Evolutionary conservation across 2,329 filamentous ascomycete genomes (phyloP), one percentile per base, ranked within the genome.

Genomic region (Trichoderma brevicompactum): DNA sequence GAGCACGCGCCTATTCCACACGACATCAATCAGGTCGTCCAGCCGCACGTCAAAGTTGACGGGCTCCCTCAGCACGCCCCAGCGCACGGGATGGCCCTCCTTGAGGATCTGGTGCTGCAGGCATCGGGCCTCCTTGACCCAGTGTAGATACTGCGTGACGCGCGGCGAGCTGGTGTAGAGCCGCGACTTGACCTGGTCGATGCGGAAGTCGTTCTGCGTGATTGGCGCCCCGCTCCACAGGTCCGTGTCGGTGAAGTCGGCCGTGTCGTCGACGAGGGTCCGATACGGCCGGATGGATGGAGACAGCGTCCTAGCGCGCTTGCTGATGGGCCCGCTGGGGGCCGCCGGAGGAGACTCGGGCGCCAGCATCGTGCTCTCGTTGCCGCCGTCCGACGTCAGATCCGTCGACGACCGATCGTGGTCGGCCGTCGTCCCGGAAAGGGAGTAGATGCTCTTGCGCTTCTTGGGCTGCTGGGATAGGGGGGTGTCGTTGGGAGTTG

Each of bases 131-230:
- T 78, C 72, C 8, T 75, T 75, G 3, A 81, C 69, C 80, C 81
- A 86, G 56, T 83, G 82, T 83, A 83, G 85, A 74, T 86, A 86
- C 70, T 87, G 84, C 12, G 82, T 85, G 5, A 83, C 80, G 12
- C 76, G 70, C 2, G 76, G 73, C 61, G 80, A 81, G 23, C 80
- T 83, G 1, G 83, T 81, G 58, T 81, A 77, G 10, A 76, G 68
- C 13, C 76, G 74, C 2, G 81, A 82, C 74, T 85, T 85, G 69
- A 87, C 79, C 68, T 85, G 82, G 52, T 80, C 75, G 12, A 87
- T 71, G 15, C 82, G 80, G 76, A 81, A 87, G 72, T 87, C 84
- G 9, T 78, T 76, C 12, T 76, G 73, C 28, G 76, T 77, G 7
- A 86, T 77, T 10, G 71, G 69, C 3, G 82, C 82, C 1, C 76